Base-by-base conservation (phyloP, 768 basidiomycete genomes). In the Grammothele lineata region DNA sequence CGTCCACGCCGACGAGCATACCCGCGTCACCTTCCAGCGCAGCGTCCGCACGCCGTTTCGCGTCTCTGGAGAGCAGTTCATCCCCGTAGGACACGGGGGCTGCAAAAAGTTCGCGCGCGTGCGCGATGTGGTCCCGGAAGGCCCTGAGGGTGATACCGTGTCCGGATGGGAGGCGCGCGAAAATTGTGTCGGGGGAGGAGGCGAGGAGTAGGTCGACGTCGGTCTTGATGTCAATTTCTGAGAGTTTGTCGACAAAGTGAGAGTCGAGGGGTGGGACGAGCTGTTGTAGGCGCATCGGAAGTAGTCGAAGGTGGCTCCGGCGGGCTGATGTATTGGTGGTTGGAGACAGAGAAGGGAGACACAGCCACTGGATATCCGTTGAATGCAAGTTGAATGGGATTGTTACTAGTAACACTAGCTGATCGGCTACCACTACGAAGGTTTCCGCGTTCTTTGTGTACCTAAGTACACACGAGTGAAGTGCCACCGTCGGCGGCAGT, bases 121-220 rank as follows among this genome's bases (percentile, higher is more conserved):
- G 48, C 23, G 55, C 50, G 5, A 71, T 72, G 50, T 64, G 67
- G 34, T 62, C 56, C 34, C 66, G 65, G 18, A 87, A 68, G 30
- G 83, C 75, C 22, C 67, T 63, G 5, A 83, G 65, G 25, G 71
- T 68, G 2, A 78, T 60, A 12, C 51, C 51, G 2, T 67, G 70
- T n/a, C 71, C 76, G 14, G 67, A 57, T 25, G 83, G 76, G 21
- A 87, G 60, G 47, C 60, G 70, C 40, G 68, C 69, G 50, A 77
- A 76, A 17, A 85, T 66, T 17, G 81, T 76, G 43, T 73, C 57
- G 4, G 71, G 57, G 24, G 76, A 64, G 8, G 65, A 64, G 22
- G 68, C 70, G 52, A 82, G 80, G 4, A 86, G 57, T 25, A 87
- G 65, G 51, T 86, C 83, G 5, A 66, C 54, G 40, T 80, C 81